Percentiles rank a stretch among this genome's conserved stretches.
Evolutionary conservation across 1,139 yeast genomes (phyloP).

Genomic region (Yamadazyma dushanensis): DNA sequence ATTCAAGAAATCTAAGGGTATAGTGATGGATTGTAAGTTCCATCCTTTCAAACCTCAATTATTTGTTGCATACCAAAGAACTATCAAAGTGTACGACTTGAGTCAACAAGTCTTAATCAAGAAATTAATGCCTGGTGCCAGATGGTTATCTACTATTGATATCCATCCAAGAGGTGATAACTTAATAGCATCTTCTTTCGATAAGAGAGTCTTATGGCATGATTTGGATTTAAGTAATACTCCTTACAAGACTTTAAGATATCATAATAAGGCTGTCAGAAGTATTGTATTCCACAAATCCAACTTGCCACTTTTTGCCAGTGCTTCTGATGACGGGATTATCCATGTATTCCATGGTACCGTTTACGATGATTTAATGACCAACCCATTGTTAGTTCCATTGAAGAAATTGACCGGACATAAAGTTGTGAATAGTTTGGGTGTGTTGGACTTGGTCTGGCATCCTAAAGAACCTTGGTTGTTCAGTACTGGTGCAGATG

Average conservation of each 20-base stretch:
- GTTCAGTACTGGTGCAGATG: constrained; percentile 97
- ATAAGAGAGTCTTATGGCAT: constrained; percentile 95
- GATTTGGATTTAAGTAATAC: constrained; percentile 87
- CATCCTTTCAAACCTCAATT: constrained; percentile 96
- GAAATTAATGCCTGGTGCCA: constrained; percentile 90
- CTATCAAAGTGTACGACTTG: constrained; percentile 85
- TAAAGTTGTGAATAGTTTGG: constrained; percentile 72
- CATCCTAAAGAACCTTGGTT: constrained; percentile 99
- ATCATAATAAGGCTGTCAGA: constrained; percentile 94
- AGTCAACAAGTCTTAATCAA: constrained; percentile 81
- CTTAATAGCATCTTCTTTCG: constrained; percentile 87
- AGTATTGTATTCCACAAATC: constrained; percentile 84
- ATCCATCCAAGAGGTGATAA: constrained; percentile 97
- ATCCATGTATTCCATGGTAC: constrained; percentile 96
- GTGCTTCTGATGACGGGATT: constrained; percentile 94
- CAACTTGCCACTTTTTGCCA: constrained; percentile 84
- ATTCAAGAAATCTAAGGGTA: constrained; percentile 88
- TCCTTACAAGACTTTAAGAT: constrained; percentile 93
- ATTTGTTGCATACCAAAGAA: constrained; percentile 92
- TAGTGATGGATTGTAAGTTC: constrained; percentile 93
- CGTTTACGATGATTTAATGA: constrained; percentile 93
- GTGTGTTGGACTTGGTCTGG: constrained; percentile 91
- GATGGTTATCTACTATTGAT: constrained; percentile 90
- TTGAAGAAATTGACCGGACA: constrained; percentile 95
- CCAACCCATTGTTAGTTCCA: constrained; percentile 94